Evolutionary conservation across 208 protist species (phyloP).

Genomic region (Tritrichomonas musculus): DNA sequence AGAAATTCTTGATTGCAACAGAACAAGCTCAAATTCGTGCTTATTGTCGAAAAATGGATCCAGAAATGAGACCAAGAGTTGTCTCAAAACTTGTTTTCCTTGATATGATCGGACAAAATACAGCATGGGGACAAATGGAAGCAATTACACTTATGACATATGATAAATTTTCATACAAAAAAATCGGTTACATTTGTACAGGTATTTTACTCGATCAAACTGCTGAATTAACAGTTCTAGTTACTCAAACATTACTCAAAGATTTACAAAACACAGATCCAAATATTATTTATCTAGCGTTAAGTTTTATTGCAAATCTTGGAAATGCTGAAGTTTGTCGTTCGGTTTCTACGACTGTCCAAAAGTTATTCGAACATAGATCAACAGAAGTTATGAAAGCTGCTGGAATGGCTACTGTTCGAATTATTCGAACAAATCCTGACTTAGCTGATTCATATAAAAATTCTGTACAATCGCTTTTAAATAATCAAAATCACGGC

Average conservation of each 20-base stretch:
- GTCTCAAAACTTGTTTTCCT: conserved; percentile 18
- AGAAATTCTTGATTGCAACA: neutral
- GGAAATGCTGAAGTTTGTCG: neutral
- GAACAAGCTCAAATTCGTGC: neutral
- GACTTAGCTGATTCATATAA: neutral
- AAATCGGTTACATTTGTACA: neutral
- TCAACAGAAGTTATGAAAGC: neutral
- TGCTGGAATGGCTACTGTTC: neutral
- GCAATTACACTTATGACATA: neutral
- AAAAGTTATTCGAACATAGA: neutral
- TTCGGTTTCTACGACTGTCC: neutral
- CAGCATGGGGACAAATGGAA: conserved; percentile 18
- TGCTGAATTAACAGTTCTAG: conserved; percentile 4
- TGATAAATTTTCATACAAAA: conserved; percentile 1
- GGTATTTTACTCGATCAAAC: neutral
- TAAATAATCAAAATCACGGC: neutral
- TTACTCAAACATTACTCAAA: conserved; percentile 7
- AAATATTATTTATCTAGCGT: neutral
- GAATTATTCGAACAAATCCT: neutral
- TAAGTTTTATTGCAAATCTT: conserved; percentile 23
- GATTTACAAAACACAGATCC: conserved; percentile 5
- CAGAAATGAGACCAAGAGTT: neutral
- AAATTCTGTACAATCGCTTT: neutral
- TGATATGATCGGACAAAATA: neutral
- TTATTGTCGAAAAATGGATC: neutral